Evolutionary conservation across 2,329 filamentous ascomycete species (phyloP).

Genomic region (Penicillium sp.): DNA sequence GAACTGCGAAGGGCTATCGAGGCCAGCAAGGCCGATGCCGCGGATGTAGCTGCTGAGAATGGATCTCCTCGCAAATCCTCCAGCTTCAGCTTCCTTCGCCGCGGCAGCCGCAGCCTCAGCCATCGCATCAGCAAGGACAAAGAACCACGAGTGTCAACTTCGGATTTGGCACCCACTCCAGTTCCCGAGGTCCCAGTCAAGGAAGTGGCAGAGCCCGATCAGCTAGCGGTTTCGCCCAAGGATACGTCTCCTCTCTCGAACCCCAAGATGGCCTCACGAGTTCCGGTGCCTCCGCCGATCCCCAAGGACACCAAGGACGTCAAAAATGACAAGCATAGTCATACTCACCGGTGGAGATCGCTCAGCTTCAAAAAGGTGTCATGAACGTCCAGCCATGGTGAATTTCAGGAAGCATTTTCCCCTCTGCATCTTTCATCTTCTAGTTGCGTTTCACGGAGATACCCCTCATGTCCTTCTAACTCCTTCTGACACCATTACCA

Average conservation of each 20-base stretch:
- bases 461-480: conserved; percentile 11
- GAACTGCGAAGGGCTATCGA: conserved; percentile 67
- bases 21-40: conserved; percentile 65
- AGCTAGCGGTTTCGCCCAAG: conserved; percentile 16
- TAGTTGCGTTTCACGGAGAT: conserved; percentile 21
- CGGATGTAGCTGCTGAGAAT: conserved; percentile 48
- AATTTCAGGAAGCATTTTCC: conserved; percentile 12
- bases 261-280: conserved; percentile 22
- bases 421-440: conserved; percentile 15
- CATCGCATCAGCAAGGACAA: conserved; percentile 61
- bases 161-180: conserved; percentile 25
- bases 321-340: conserved; percentile 16
- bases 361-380: conserved; percentile 28
- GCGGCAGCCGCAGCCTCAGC: conserved; percentile 76
- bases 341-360: conserved; percentile 27
- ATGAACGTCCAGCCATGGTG: conserved; percentile 5
- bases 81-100: conserved; percentile 66
- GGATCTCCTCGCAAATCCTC: conserved; percentile 44
- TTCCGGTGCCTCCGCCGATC: conserved; percentile 8
- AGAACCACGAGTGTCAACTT: conserved; percentile 37
- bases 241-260: conserved; percentile 16
- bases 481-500: not conserved
- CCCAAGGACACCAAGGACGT: conserved; percentile 16
- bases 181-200: conserved; percentile 22
- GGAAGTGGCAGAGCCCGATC: conserved; percentile 8